phyloP scores from a whole-genome alignment of 495 filamentous ascomycete genomes.

The Aspergillus coremiiformis region DNA sequence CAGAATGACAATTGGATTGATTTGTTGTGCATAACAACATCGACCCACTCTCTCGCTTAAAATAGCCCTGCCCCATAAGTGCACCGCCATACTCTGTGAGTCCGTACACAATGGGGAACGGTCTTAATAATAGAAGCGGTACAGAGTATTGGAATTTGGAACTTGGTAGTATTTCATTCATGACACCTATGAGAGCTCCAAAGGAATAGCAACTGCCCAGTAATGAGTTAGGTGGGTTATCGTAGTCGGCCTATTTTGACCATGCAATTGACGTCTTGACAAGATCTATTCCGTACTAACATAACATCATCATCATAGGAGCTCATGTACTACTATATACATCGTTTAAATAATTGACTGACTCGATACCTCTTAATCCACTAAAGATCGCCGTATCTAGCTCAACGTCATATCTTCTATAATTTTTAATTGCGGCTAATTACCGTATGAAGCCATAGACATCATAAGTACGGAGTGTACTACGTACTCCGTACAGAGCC shows the following conservation, averaged over 20 bases:
- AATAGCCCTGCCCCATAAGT: conserved; percentile 1
- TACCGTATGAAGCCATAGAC: background rate
- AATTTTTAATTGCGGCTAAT: too few species aligned
- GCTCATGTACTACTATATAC: too few species aligned
- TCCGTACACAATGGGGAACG: background rate
- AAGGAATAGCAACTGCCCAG: background rate
- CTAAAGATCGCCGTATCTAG: too few species aligned
- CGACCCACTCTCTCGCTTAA: conserved; percentile 1
- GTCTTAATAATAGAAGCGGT: background rate
- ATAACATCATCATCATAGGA: too few species aligned
- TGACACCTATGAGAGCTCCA: background rate
- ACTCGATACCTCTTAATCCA: too few species aligned
- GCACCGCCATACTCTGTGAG: conserved; percentile 7
- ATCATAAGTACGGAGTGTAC: background rate
- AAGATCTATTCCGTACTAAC: too few species aligned
- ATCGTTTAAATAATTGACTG: background rate
- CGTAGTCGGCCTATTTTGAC: background rate
- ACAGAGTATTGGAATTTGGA: too few species aligned
- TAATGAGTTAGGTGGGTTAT: background rate
- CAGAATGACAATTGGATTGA: background rate
- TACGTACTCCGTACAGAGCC: background rate
- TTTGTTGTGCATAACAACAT: background rate
- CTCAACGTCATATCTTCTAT: too few species aligned
- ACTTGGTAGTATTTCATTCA: background rate
- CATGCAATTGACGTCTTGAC: background rate